Evolutionary conservation across 352 stramenopile genomes (phyloP).

Genomic region (Plasmopara muralis): DNA sequence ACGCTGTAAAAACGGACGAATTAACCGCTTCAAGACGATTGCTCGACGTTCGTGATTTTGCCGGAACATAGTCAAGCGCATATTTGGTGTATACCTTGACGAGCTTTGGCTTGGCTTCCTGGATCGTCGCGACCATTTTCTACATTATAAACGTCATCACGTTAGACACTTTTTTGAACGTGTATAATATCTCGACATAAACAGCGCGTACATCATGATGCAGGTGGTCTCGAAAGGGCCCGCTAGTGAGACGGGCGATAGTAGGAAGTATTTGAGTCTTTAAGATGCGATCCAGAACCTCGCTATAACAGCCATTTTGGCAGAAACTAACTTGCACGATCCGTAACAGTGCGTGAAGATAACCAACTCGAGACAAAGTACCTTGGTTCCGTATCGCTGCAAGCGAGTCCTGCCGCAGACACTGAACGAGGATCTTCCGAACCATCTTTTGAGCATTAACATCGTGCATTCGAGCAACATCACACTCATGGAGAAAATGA

Average conservation of each 20-base stretch:
- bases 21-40: constrained; percentile 14
- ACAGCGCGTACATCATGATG: constrained; percentile 54
- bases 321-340: constrained; percentile 20
- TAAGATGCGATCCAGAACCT: constrained; percentile 39
- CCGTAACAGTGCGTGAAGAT: constrained; percentile 57
- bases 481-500: constrained; percentile 75
- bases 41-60: constrained; percentile 9
- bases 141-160: constrained; percentile 10
- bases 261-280: constrained; percentile 40
- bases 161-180: background rate
- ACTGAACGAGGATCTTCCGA: constrained; percentile 21
- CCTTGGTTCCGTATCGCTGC: constrained; percentile 44
- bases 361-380: constrained; percentile 58
- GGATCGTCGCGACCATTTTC: constrained; percentile 60
- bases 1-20: constrained; percentile 2
- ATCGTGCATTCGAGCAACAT: constrained; percentile 33
- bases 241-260: constrained; percentile 49
- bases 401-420: constrained; percentile 32
- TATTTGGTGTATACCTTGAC: constrained; percentile 68
- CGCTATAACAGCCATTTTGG: constrained; percentile 12
- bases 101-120: constrained; percentile 71
- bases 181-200: background rate
- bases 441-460: constrained; percentile 41
- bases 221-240: constrained; percentile 66
- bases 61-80: constrained; percentile 29